Base-by-base conservation (phyloP, 2,329 filamentous ascomycete genomes). In the Trichothecium roseum region DNA sequence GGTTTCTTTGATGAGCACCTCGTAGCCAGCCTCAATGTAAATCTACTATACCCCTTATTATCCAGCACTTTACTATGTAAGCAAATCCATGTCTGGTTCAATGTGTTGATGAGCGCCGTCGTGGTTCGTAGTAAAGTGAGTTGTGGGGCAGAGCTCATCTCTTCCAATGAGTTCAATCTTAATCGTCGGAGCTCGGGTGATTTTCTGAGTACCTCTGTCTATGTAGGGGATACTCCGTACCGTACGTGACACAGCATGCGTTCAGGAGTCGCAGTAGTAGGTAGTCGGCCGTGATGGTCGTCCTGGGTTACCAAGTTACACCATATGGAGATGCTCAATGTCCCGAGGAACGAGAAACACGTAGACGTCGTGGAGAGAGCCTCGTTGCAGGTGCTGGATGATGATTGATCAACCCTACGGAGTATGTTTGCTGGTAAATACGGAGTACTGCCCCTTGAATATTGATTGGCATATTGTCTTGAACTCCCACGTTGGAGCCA, bases 101-200 rank as follows among this genome's bases (percentile, higher is more conserved):
- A 17, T 30, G 9, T 28, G 26, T 28, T n/a, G 9, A 28, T 28
- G n/a, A 28, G 26, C 28, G 13, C n/a, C 28, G n/a, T 30, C n/a
- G 8, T 30, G 6, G 28, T 17, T n/a, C 20, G 10, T 6, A 10
- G 6, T 10, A 24, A 24, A 10, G 20, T 24, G 20, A 24, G 20
- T 10, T 24, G 22, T 38, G 36, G 39, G 30, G 29, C 32, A 5
- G n/a, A 12, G 13, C 34, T 41, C 36, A 41, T 40, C 38, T 40
- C 38, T 32, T 28, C 34, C 38, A 30, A 35, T 24, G 32, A 22
- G 16, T 32, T 35, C 38, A 32, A 33, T 37, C 27, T 16, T 27
- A 30, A 22, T 30, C 31, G 36, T 37, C 38, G 20, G n/a, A 30
- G 28, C 20, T 10, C 20, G 20, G 20, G n/a, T n/a, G n/a, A n/a